Conservation (phyloP, 306 rosid species). For the Rosa rugosa region DNA sequence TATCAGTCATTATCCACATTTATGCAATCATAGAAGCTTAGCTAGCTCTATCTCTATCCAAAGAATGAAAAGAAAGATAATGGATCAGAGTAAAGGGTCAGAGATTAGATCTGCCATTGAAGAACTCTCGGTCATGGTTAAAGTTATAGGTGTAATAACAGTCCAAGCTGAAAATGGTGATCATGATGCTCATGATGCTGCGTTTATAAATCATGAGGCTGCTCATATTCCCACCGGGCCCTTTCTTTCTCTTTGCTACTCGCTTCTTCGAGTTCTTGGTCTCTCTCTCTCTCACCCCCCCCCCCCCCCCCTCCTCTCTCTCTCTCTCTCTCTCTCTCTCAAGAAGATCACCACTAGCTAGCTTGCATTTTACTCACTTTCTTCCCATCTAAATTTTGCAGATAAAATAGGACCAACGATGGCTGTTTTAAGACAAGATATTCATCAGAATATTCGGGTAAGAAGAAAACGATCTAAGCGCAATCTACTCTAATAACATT, state of each 20-base stretch:
- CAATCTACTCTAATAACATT: not conserved
- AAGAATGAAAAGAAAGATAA: slow-evolving; percentile 19
- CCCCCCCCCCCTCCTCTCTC: not conserved
- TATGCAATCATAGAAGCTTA: not conserved
- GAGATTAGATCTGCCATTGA: slow-evolving; percentile 73
- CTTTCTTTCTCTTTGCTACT: slow-evolving; percentile 62
- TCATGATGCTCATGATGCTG: not conserved
- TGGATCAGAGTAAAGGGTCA: slow-evolving; percentile 32
- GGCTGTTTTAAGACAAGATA: slow-evolving; percentile 85
- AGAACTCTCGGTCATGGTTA: slow-evolving; percentile 48
- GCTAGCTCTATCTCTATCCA: not conserved
- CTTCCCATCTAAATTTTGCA: slow-evolving; percentile 30
- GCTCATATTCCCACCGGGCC: slow-evolving; percentile 66
- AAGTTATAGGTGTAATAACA: slow-evolving; percentile 25
- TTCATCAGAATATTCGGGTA: slow-evolving; percentile 83
- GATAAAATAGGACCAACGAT: slow-evolving; percentile 96
- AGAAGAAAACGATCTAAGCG: not conserved
- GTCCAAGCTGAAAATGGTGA: slow-evolving; percentile 33
- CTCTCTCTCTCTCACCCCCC: slow-evolving; percentile 7
- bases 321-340: slow-evolving; percentile 6
- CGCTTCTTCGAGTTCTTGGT: slow-evolving; percentile 88
- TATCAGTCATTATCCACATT: not conserved
- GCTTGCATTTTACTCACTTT: not conserved
- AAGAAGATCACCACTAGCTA: not conserved
- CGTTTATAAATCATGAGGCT: slow-evolving; percentile 7